phyloP scores from a whole-genome alignment of 768 basidiomycete species.

The Lactarius tabidus region DNA sequence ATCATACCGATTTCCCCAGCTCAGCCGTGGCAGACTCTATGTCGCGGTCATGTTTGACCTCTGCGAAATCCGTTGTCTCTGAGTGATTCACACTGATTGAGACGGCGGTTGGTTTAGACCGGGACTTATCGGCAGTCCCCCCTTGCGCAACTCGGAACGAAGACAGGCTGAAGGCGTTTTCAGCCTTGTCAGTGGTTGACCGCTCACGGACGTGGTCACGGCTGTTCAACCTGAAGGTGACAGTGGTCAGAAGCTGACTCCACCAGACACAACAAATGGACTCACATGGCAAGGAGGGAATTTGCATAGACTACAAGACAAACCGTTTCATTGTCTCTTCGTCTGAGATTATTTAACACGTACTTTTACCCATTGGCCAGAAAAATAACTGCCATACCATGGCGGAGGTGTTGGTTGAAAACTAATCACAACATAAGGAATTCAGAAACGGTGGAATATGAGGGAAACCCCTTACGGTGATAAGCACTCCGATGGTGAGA shows the following conservation, averaged over 20 bases:
- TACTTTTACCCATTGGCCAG: conserved; percentile 51
- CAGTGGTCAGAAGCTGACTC: background rate
- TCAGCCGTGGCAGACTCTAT: background rate
- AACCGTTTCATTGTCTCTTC: background rate
- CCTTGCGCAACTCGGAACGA: background rate
- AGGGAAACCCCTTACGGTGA: conserved; percentile 16
- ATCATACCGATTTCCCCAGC: background rate
- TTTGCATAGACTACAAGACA: conserved; percentile 45
- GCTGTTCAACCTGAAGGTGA: conserved; percentile 14
- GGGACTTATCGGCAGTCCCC: background rate
- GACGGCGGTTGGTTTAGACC: background rate
- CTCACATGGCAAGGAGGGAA: conserved; percentile 48
- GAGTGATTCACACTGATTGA: background rate
- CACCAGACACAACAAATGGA: background rate
- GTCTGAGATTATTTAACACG: conserved; percentile 21
- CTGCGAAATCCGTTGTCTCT: background rate
- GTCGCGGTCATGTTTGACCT: background rate
- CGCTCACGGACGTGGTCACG: conserved; percentile 5
- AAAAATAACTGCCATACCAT: conserved; percentile 49
- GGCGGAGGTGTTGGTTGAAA: conserved; percentile 39
- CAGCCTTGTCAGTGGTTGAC: background rate
- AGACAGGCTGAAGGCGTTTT: background rate
- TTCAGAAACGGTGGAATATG: background rate
- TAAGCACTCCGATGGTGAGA: conserved; percentile 23
- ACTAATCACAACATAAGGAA: conserved; percentile 12